Percentiles rank a stretch among this genome's conserved stretches.
phyloP scores from a whole-genome alignment of 257 asterid species.

The Scutellaria baicalensis region DNA sequence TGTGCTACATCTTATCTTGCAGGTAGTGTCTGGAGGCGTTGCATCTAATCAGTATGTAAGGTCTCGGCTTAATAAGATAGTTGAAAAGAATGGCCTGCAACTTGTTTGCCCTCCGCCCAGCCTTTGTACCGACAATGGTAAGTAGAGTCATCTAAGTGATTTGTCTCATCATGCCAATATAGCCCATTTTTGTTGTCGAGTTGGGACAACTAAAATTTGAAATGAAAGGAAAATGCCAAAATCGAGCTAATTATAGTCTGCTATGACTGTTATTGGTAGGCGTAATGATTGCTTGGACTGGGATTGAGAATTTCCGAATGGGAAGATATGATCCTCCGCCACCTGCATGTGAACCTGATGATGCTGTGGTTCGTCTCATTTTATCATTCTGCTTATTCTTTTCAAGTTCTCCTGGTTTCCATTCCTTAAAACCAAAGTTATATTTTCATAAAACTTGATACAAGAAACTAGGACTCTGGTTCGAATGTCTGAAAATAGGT shows the following conservation, averaged over 20 bases:
- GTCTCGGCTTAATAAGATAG: constrained; percentile 58
- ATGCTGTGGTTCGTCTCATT: constrained; percentile 60
- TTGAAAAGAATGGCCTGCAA: constrained; percentile 50
- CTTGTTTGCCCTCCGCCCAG: constrained; percentile 97
- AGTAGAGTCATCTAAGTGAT: neutral
- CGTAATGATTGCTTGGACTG: constrained; percentile 97
- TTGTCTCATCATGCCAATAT: neutral
- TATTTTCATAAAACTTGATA: no score
- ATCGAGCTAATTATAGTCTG: neutral
- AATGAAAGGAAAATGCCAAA: neutral
- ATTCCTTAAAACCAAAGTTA: no score
- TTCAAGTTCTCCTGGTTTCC: neutral
- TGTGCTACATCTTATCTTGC: constrained; percentile 9
- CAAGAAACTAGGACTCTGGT: no score
- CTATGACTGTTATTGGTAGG: constrained; percentile 33
- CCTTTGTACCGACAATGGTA: constrained; percentile 95
- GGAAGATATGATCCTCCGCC: constrained; percentile 98
- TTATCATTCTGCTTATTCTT: neutral
- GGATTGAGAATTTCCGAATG: constrained; percentile 81
- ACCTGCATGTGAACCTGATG: constrained; percentile 77
- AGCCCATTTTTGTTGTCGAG: neutral
- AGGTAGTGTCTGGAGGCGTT: constrained; percentile 99
- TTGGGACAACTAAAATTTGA: neutral
- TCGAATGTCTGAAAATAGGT: no score
- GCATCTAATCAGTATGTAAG: constrained; percentile 84